Base-by-base conservation (phyloP, 2,329 filamentous ascomycete genomes). In the Diaporthe vaccinii region DNA sequence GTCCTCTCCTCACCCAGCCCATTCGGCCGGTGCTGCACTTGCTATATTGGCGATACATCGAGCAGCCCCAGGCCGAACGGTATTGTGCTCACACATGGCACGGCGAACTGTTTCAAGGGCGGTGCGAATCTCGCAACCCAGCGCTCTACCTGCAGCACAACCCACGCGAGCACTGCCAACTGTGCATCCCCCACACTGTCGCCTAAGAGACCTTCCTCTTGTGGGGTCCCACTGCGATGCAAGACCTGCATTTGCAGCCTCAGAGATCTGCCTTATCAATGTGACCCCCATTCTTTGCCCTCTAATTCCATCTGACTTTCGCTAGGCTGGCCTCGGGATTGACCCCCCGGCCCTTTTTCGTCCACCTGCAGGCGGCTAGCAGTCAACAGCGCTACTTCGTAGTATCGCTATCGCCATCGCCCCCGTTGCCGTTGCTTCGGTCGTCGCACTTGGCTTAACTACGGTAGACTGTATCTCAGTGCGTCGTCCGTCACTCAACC, bases 231-330 rank as follows among this genome's bases (percentile, higher is more conserved):
- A 74, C 28, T 73, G 57, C 57, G 70, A 73, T 46, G 58, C 58
- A 31, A 62, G 46, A 36, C 58, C 70, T 65, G 70, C 70, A 74
- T 53, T 41, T 36, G 53, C 49, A 74, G 53, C 72, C 72, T 70
- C 62, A 55, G n/a, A 31, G 46, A 73, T 58, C 72, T 68, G 62
- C 53, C 72, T 74, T 70, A 74, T 74, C 72, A 70, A 70, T 34
- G 61, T 69, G 53, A 46, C 61, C 62, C 34, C 72, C 58, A 53
- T 53, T 41, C 58, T 53, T 39, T 55, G 58, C 58, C 14, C 53
- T 55, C 28, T 22, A 17, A 55, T 55, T 28, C 53, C 41, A 51
- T 73, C 55, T 39, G 49, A 53, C 70, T 72, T 62, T 53, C 31
- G 44, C 57, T 53, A 41, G 55, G 57, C 31, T 36, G 69, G n/a